These are phyloP conservation scores for Tuber magnatum DNA, from an alignment of 495 filamentous ascomycete genomes.

Conservation along the genomic window DNA sequence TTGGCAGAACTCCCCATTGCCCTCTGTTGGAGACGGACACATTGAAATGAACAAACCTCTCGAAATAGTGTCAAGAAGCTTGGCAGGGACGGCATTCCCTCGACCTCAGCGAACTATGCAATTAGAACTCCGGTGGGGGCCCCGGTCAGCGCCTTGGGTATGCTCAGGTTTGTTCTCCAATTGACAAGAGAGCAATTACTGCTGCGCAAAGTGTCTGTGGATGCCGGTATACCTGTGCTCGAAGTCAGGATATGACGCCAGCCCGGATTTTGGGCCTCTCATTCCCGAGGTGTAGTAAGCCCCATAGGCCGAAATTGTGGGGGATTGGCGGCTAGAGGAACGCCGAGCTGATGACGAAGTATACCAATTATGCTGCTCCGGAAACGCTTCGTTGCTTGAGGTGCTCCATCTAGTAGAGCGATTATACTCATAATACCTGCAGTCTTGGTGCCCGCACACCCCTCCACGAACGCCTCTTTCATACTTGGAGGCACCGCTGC, in stretches of 20 bases:
- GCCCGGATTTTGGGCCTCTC: background rate
- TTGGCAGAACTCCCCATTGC: background rate
- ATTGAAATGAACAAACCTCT: background rate
- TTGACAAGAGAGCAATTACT: background rate
- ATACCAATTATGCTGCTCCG: background rate
- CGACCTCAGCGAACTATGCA: background rate
- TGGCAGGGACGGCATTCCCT: background rate
- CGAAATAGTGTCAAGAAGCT: background rate
- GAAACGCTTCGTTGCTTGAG: background rate
- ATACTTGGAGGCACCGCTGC: constrained; percentile 20
- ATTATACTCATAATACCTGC: constrained; percentile 15
- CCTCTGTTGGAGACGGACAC: background rate
- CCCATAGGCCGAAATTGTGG: background rate
- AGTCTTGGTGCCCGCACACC: constrained; percentile 11
- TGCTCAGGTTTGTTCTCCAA: background rate
- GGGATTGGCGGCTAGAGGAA: background rate
- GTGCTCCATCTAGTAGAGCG: constrained; percentile 16
- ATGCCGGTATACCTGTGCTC: background rate
- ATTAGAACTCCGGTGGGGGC: background rate
- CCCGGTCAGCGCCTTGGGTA: background rate
- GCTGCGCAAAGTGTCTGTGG: background rate
- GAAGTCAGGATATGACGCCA: background rate
- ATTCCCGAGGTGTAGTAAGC: background rate
- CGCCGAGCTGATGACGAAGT: background rate
- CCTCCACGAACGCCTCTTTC: constrained; percentile 22